These are phyloP conservation scores for Stemphylium beticola DNA, from an alignment of 2,329 filamentous ascomycete species.

Conservation along the genomic window DNA sequence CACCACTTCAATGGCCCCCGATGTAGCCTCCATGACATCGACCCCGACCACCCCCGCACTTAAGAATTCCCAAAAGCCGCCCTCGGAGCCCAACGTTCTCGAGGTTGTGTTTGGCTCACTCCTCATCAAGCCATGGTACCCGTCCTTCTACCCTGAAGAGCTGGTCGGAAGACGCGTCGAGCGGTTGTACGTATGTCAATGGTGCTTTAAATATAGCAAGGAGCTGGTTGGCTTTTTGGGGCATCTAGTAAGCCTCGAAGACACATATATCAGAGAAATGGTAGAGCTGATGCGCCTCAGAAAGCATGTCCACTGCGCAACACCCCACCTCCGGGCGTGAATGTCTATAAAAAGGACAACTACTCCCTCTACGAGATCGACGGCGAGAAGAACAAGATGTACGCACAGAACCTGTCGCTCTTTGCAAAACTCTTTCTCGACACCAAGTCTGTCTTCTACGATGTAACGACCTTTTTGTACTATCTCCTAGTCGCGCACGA, in stretches of 20 bases:
- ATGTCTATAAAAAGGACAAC: conserved; percentile 78
- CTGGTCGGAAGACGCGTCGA: conserved; percentile 53
- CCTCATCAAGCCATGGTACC: conserved; percentile 89
- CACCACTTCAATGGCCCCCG: conserved; percentile 29
- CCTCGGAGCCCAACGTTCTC: conserved; percentile 75
- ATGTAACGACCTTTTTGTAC: conserved; percentile 92
- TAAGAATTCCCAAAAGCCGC: conserved; percentile 24
- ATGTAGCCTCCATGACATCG: conserved; percentile 28
- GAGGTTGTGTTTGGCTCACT: conserved; percentile 85
- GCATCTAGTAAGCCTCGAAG: conserved; percentile 44
- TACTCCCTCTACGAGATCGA: conserved; percentile 94
- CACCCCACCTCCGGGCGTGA: conserved; percentile 66
- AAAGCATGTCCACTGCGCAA: conserved; percentile 53
- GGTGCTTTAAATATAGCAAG: conserved; percentile 91
- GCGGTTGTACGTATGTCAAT: conserved; percentile 82
- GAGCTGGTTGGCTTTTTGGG: conserved; percentile 57
- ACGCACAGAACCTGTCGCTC: conserved; percentile 92
- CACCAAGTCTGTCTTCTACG: conserved; percentile 98
- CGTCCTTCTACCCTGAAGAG: conserved; percentile 83
- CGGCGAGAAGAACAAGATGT: conserved; percentile 83
- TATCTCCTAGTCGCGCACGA: conserved; percentile 83
- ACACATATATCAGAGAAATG: background rate
- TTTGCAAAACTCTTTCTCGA: conserved; percentile 98
- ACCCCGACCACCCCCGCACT: conserved; percentile 16
- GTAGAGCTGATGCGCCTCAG: conserved; percentile 28